phyloP scores from a whole-genome alignment of 805 yeast genomes.

The Danielia oregonensis region DNA sequence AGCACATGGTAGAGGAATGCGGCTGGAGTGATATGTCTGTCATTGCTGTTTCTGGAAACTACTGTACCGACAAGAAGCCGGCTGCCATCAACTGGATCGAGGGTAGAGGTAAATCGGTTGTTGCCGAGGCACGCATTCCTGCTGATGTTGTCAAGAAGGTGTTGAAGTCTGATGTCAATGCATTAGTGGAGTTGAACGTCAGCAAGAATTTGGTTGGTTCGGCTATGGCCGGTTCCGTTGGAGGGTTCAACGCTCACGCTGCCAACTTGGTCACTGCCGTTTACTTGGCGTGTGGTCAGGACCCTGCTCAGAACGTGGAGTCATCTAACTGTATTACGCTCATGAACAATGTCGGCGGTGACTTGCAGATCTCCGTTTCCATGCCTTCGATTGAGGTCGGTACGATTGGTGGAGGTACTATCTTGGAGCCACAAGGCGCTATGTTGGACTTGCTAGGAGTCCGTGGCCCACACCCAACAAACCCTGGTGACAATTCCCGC shows the following conservation, averaged over 20 bases:
- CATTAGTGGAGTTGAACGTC: conserved; percentile 84
- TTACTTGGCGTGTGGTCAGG: conserved; percentile 94
- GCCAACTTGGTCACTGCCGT: conserved; percentile 95
- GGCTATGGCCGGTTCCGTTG: conserved; percentile 97
- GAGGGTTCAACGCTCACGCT: conserved; percentile 98
- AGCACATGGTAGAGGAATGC: conserved; percentile 78
- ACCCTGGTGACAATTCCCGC: conserved; percentile 93
- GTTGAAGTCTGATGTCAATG: conserved; percentile 87
- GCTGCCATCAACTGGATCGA: conserved; percentile 99
- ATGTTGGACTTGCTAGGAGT: conserved; percentile 94
- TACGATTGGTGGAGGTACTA: conserved; percentile 98
- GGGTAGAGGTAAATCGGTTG: conserved; percentile 97
- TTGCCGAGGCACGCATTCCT: conserved; percentile 92
- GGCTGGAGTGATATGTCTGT: conserved; percentile 95
- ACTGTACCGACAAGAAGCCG: conserved; percentile 96
- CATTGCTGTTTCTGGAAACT: conserved; percentile 92
- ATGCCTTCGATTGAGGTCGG: conserved; percentile 99
- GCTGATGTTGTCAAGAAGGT: conserved; percentile 74
- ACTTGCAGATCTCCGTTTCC: conserved; percentile 84
- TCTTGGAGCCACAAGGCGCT: conserved; percentile 93
- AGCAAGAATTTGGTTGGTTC: conserved; percentile 91
- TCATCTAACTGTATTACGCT: conserved; percentile 95
- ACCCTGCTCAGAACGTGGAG: conserved; percentile 99
- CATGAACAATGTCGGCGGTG: conserved; percentile 65
- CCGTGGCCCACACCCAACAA: conserved; percentile 90